Conservation (phyloP, 176 grass and related monocot genomes). For the Oryza brachyantha region DNA sequence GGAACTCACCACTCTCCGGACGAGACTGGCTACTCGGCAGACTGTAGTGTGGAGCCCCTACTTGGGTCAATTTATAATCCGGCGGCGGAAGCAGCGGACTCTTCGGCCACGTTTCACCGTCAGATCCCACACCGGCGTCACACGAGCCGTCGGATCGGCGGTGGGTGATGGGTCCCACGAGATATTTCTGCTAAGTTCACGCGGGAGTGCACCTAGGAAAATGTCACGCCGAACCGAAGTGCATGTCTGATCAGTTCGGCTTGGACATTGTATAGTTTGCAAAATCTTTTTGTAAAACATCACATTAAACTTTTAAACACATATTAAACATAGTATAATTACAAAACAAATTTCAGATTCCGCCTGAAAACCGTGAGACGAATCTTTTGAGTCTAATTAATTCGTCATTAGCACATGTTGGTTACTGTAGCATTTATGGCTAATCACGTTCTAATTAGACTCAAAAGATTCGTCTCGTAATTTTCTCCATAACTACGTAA, state of each 20-base stretch:
- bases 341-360: too few species aligned
- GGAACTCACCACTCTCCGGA: slow-evolving; percentile 7
- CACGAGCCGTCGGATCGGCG: slow-evolving; percentile 13
- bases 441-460: too few species aligned
- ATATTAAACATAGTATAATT: too few species aligned
- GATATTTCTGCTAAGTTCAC: not conserved
- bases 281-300: too few species aligned
- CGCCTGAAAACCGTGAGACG: too few species aligned
- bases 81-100: not conserved
- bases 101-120: not conserved
- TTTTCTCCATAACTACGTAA: too few species aligned
- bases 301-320: too few species aligned
- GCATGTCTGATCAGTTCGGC: not conserved
- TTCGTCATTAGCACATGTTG: too few species aligned
- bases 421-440: too few species aligned
- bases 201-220: not conserved
- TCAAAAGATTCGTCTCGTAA: too few species aligned
- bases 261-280: too few species aligned
- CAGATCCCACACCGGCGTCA: not conserved
- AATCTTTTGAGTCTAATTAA: too few species aligned
- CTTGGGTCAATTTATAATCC: slow-evolving; percentile 24
- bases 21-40: not conserved
- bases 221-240: not conserved
- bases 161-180: not conserved
- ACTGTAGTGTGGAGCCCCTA: not conserved